A percentile compares a stretch with the other conserved stretches of the same genome.
Conservation (phyloP, 306 rosid genomes). For the Astragalus glycyphyllos region DNA sequence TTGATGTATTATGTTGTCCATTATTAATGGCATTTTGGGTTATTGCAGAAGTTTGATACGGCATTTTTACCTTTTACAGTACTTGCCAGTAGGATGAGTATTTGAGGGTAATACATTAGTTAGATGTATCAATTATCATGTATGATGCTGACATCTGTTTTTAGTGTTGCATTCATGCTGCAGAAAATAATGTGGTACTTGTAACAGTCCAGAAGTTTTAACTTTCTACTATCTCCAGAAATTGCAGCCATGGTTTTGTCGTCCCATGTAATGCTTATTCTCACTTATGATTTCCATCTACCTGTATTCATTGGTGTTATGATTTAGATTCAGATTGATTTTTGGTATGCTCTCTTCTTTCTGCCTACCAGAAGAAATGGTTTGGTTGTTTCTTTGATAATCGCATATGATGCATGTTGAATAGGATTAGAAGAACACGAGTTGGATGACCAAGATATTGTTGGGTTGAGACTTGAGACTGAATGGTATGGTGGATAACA, state of each 20-base stretch:
- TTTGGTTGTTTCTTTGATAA: background rate
- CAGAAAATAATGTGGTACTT: slow-evolving; percentile 39
- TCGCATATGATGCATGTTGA: slow-evolving; percentile 11
- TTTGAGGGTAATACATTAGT: slow-evolving; percentile 19
- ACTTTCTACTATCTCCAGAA: slow-evolving; percentile 12
- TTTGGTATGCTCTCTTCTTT: background rate
- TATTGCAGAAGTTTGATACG: slow-evolving; percentile 14
- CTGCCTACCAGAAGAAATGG: background rate
- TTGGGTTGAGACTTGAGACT: background rate
- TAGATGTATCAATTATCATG: slow-evolving; percentile 22
- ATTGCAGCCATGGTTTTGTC: slow-evolving; percentile 30
- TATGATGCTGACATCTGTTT: slow-evolving; percentile 31
- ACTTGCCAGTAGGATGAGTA: slow-evolving; percentile 30
- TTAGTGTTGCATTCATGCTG: slow-evolving; percentile 16
- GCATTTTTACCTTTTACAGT: slow-evolving; percentile 26
- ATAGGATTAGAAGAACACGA: no score
- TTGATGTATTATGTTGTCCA: slow-evolving; percentile 40
- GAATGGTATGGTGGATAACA: background rate
- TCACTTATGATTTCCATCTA: background rate
- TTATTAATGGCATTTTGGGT: slow-evolving; percentile 30
- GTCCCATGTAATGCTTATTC: slow-evolving; percentile 22
- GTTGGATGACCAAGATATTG: background rate
- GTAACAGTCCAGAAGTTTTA: background rate
- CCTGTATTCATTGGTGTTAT: background rate
- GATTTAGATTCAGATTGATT: slow-evolving; percentile 34